Base-by-base conservation (phyloP, 1,139 yeast species). In the Yamadazyma friedrichii region DNA sequence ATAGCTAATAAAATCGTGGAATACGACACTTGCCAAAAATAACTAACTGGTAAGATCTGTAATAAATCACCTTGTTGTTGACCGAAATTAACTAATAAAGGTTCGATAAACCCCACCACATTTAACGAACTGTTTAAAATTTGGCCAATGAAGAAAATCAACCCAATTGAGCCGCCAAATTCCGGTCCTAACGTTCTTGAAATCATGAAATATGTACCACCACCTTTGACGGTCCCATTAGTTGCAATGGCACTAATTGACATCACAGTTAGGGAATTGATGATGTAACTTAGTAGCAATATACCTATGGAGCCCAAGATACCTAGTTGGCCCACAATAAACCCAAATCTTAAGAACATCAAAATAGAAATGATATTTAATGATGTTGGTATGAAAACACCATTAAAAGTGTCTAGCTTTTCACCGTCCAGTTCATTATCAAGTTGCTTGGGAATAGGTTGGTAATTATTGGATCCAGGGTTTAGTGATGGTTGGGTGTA, bases 191-290 rank as follows among this genome's bases (percentile, higher is more conserved):
- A 63, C 31, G 88, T 81, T 53, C 94, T 65, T 12, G 88, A 82
- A 35, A 85, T 82, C 91, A 85, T 85, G 51, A 83, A 84, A 56
- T 85, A 85, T 0, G 93, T 91, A 25, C 94, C 94, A 12, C 94
- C 94, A 20, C 93, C 93, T 54, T 83, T 75, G 10, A 85, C 93
- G 0, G 88, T 84, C 22, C 94, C 94, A 56, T 85, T 85, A 3
- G 94, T 85, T 2, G 89, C 84, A 43, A 85, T 85, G 3, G 93
- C 93, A 47, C 88, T 80, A 44, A 85, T 76, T 31, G 89, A 82
- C 52, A 85, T 58, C 0, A 88, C 84, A 0, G 94, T 85, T 42
- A 85, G 65, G 9, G 82, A 65, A 55, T 85, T 79, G 41, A 85
- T 84, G 15, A 77, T 55, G 54, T 84, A 85, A 33, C 89, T 82